phyloP scores from a whole-genome alignment of 139 green algal genomes.

The Zygnema cylindricum region DNA sequence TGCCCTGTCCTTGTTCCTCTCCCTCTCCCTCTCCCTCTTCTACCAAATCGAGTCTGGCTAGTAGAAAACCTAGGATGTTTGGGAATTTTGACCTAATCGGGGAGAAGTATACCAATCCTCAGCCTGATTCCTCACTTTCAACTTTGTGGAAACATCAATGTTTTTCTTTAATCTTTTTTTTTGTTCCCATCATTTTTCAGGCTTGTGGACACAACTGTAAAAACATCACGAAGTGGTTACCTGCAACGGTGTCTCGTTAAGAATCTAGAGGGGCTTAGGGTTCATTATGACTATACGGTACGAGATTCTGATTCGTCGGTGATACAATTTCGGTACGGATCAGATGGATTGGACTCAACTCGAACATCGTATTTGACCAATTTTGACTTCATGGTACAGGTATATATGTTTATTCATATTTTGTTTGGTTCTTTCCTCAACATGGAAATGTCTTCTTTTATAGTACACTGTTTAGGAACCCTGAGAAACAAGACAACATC shows the following conservation, averaged over 20 bases:
- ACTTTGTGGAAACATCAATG: not conserved
- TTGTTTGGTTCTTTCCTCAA: no score
- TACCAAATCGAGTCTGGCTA: no score
- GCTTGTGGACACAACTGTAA: constrained; percentile 96
- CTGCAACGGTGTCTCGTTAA: constrained; percentile 91
- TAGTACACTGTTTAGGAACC: no score
- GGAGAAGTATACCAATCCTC: not conserved
- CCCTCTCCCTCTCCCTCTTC: no score
- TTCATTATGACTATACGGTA: constrained; percentile 81
- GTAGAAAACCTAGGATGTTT: no score
- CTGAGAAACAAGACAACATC: no score
- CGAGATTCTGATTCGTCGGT: constrained; percentile 84
- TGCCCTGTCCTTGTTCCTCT: no score
- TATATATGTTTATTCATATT: no score
- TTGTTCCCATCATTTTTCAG: not conserved
- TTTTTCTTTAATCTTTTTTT: not conserved
- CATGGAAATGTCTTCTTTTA: no score
- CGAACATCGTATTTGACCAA: constrained; percentile 75
- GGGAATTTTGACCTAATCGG: no score
- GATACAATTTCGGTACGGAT: constrained; percentile 92
- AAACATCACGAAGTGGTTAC: constrained; percentile 93
- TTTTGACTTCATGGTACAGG: constrained; percentile 81
- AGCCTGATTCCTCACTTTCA: not conserved
- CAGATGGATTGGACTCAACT: constrained; percentile 89
- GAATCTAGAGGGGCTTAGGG: constrained; percentile 89